phyloP scores from a whole-genome alignment of 257 asterid species.

The Capsicum chinense region DNA sequence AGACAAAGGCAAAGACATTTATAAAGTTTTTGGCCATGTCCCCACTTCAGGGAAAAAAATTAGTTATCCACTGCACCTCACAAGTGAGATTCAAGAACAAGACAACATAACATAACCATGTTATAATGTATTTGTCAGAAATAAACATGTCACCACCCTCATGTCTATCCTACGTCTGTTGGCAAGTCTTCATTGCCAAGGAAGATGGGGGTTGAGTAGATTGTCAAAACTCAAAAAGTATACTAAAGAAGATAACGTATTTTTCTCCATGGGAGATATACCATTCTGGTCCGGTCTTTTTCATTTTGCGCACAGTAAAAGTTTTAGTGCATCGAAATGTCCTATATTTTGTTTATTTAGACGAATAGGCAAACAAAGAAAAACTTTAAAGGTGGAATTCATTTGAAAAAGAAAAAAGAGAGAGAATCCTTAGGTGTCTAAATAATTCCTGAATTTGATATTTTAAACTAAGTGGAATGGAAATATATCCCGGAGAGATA shows the following conservation, averaged over 20 bases:
- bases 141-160: not conserved
- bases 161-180: not conserved
- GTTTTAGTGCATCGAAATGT: too few relatives aligned
- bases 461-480: not conserved
- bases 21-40: not conserved
- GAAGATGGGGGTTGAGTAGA: not conserved
- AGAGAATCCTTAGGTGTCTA: not conserved
- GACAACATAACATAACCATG: not conserved
- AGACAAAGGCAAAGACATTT: constrained; percentile 14
- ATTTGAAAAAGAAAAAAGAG: not conserved
- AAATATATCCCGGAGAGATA: not conserved
- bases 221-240: not conserved
- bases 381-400: not conserved
- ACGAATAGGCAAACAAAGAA: not conserved
- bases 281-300: too few relatives aligned
- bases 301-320: too few relatives aligned
- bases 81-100: not conserved
- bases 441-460: not conserved
- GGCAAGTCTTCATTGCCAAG: constrained; percentile 20
- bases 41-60: not conserved
- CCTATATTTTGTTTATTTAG: not conserved
- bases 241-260: too few relatives aligned
- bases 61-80: constrained; percentile 3
- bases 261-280: too few relatives aligned
- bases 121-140: not conserved